Conservation (phyloP, 208 protist genomes). For the Crithidia bombi region DNA sequence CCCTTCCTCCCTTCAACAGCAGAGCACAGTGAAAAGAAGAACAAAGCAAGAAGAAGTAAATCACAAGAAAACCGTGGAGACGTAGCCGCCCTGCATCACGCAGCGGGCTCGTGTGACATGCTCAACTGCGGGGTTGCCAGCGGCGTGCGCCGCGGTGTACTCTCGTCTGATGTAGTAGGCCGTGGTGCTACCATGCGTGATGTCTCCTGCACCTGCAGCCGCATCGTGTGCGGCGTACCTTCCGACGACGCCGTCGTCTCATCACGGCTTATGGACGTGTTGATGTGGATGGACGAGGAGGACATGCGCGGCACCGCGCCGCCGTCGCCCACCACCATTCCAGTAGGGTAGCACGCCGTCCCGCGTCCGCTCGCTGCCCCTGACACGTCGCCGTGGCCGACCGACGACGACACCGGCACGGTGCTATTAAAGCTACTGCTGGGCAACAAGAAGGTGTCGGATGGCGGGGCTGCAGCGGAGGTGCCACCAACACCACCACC, state of each 20-base stretch:
- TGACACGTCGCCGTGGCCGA: background rate
- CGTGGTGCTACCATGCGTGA: conserved; percentile 50
- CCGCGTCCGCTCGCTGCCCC: background rate
- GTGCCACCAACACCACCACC: background rate
- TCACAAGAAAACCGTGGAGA: background rate
- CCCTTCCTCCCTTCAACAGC: too few relatives aligned
- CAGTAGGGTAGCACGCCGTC: background rate
- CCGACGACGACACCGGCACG: background rate
- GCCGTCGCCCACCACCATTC: conserved; percentile 9
- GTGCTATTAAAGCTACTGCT: conserved; percentile 21
- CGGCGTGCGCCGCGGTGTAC: conserved; percentile 32
- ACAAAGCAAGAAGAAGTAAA: background rate
- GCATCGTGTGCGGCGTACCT: conserved; percentile 23
- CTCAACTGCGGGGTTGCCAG: conserved; percentile 14
- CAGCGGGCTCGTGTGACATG: conserved; percentile 1
- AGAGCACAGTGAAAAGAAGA: background rate
- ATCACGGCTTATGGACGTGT: conserved; percentile 15
- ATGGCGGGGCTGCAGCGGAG: background rate
- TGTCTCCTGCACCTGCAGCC: conserved; percentile 55
- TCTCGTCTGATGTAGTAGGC: conserved; percentile 38
- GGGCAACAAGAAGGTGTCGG: conserved; percentile 20
- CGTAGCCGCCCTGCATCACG: background rate
- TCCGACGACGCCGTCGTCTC: conserved; percentile 28
- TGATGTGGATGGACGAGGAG: conserved; percentile 11
- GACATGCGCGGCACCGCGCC: background rate